Base-by-base conservation (phyloP, 1,284 basidiomycete genomes). In the Clitocybe nebularis region DNA sequence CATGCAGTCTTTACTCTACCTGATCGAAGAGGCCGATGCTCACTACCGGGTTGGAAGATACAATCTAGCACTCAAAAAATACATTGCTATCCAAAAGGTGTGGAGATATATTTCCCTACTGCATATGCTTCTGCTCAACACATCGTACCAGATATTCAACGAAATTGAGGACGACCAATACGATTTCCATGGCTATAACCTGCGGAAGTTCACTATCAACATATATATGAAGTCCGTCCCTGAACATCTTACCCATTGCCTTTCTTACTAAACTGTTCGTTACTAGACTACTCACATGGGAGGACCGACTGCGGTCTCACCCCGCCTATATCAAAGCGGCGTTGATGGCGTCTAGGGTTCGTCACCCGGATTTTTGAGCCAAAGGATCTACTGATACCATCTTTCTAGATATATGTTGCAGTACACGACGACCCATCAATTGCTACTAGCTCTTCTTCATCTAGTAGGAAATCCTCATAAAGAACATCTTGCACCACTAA, bases 141-240 rank as follows among this genome's bases (percentile, higher is more conserved):
- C 11, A 10, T 30, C 29, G 7, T 33, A 6, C 16, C 25, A 91
- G 83, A 72, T 86, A 10, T 97, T 96, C 63, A 78, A 87, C 43
- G 89, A 90, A 44, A 80, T 92, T 51, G 90, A 94, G 57, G 93
- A 98, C 53, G 96, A 99, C 60, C 94, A 99, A 66, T 95, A 91
- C 57, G 96, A 99, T 64, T 99, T 99, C 74, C 96, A 99, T 63
- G 84, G 86, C 5, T 99, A 99, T 66, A 90, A 91, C 54, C 59
- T 97, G 56, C 83, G 96, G 35, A 92, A 91, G 56, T 90, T 87
- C 60, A 96, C 90, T 2, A 67, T 99, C 26, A 84, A 84, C 37
- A 77, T 89, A 9, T 99, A 99, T 62, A 55, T 89, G 40, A 76
- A 82, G 92, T 94, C 54, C 48, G 66, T 57, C 39, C 49, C 26